These are phyloP conservation scores for Heliosperma pusillum DNA, from an alignment of 148 eudicot species.

Conservation along the genomic window DNA sequence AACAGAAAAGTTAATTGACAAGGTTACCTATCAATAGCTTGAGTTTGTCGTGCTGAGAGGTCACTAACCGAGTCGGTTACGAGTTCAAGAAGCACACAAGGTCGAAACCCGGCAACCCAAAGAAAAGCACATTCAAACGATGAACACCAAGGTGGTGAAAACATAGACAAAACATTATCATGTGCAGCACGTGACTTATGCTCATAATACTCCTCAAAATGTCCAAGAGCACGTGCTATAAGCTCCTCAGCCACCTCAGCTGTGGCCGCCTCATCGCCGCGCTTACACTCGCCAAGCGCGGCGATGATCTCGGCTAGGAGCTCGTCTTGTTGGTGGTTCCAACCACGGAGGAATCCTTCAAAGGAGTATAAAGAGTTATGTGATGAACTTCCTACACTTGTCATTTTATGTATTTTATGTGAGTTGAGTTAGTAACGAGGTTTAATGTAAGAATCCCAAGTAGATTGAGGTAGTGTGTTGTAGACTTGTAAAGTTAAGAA, in stretches of 20 bases:
- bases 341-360: conserved; percentile 30
- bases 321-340: conserved; percentile 30
- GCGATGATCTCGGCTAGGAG: conserved; percentile 30
- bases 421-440: too few species aligned
- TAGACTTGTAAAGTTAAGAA: neutral
- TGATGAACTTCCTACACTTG: conserved; percentile 19
- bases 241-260: conserved; percentile 16
- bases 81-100: conserved; percentile 30
- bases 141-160: conserved; percentile 46
- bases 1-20: too few species aligned
- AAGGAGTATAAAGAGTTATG: conserved; percentile 14
- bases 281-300: neutral
- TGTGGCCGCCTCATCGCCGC: neutral
- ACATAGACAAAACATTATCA: conserved; percentile 30
- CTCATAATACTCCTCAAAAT: conserved; percentile 37
- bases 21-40: conserved; percentile 22
- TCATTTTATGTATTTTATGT: conserved; percentile 2
- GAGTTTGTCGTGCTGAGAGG: conserved; percentile 30
- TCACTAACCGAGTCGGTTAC: conserved; percentile 31
- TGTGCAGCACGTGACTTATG: conserved; percentile 37
- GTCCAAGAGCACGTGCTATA: conserved; percentile 31
- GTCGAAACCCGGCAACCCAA: conserved; percentile 53
- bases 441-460: too few species aligned
- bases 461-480: too few species aligned
- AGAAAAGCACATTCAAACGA: conserved; percentile 39